Percentiles rank a stretch among this genome's conserved stretches.
Evolutionary conservation across 2,329 filamentous ascomycete genomes (phyloP).

Genomic region (Colletotrichum tanaceti): DNA sequence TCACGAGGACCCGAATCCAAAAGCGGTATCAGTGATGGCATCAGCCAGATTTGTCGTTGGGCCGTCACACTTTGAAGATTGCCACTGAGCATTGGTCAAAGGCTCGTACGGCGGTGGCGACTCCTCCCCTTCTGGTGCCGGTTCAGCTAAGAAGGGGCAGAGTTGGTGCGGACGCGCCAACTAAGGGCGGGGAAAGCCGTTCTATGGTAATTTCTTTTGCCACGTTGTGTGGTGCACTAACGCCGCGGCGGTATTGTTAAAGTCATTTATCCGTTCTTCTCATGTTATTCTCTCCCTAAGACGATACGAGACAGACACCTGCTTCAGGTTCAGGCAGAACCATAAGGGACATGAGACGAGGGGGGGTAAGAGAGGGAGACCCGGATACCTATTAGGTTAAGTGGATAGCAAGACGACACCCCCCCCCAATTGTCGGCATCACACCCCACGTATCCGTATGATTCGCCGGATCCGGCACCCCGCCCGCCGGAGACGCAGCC

Average conservation of each 20-base stretch:
- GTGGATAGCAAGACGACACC: constrained; percentile 3
- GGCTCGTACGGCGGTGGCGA: neutral
- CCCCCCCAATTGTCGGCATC: constrained; percentile 8
- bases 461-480: constrained; percentile 13
- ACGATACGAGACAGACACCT: neutral
- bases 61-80: neutral
- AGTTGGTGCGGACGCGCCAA: neutral
- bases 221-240: neutral
- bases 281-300: too few species aligned
- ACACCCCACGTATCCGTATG: too few species aligned
- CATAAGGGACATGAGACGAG: neutral
- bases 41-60: neutral
- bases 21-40: neutral
- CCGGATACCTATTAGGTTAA: neutral
- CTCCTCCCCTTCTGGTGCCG: neutral
- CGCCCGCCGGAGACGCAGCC: neutral
- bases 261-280: too few species aligned
- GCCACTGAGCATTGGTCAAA: neutral
- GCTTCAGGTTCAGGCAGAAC: neutral
- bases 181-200: neutral
- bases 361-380: neutral
- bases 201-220: constrained; percentile 6
- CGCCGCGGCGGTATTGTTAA: neutral
- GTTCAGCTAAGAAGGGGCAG: neutral
- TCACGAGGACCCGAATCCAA: neutral